Evolutionary conservation across 371 early-diverging fungal genomes (phyloP).

Genomic region (Chytridium lagenaria): DNA sequence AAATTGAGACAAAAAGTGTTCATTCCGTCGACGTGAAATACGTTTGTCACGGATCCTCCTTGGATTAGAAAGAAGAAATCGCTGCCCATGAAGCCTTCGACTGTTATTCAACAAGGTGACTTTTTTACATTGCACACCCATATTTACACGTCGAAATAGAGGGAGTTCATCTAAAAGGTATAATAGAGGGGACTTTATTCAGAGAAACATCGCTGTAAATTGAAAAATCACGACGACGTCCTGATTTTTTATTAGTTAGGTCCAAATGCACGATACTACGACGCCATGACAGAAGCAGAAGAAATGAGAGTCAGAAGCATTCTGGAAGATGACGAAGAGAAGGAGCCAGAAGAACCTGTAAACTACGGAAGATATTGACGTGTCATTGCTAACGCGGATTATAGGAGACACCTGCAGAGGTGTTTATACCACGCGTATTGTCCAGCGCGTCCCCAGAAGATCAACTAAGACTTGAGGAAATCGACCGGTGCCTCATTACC

Average conservation of each 20-base stretch:
- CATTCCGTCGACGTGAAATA: constrained; percentile 43
- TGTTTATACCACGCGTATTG: too few species aligned
- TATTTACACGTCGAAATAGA: background rate
- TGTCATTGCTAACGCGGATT: too few species aligned
- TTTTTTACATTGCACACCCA: background rate
- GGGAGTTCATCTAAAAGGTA: constrained; percentile 36
- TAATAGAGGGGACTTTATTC: constrained; percentile 53
- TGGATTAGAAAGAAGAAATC: constrained; percentile 23
- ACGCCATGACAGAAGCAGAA: constrained; percentile 57
- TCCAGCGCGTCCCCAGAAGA: too few species aligned
- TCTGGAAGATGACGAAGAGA: background rate
- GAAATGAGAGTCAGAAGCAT: constrained; percentile 43
- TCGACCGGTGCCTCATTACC: constrained; percentile 7
- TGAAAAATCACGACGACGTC: too few species aligned
- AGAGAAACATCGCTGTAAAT: constrained; percentile 52
- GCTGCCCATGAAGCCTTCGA: background rate
- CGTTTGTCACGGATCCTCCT: constrained; percentile 56
- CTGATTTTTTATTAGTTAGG: constrained; percentile 48
- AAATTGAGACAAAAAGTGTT: constrained; percentile 48
- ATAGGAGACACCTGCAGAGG: too few species aligned
- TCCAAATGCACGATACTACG: constrained; percentile 55
- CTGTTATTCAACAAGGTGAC: background rate
- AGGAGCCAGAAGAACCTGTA: background rate
- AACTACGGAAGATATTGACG: too few species aligned
- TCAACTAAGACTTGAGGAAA: background rate